These are phyloP conservation scores for Neonectria faginata DNA, from an alignment of 2,329 filamentous ascomycete species.

Conservation along the genomic window DNA sequence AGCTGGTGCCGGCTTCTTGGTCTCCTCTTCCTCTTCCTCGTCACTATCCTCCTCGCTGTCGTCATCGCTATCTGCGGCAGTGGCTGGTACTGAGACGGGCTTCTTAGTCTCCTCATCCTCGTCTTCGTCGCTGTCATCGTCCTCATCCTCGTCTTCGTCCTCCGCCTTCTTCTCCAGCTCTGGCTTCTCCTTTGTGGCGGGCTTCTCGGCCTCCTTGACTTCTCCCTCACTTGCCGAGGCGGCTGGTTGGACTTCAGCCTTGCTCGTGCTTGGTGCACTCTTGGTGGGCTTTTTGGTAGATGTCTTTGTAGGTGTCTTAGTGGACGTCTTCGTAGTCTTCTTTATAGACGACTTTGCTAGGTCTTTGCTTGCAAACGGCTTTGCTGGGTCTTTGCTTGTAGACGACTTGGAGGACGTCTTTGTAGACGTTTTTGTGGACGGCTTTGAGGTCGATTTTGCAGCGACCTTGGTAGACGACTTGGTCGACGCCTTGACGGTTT, in stretches of 20 bases:
- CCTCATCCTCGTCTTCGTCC: background rate
- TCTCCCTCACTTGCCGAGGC: background rate
- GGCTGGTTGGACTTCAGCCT: background rate
- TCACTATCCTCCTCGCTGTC: slow-evolving; percentile 22
- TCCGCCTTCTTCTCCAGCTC: background rate
- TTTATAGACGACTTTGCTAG: background rate
- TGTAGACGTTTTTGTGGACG: too few species aligned
- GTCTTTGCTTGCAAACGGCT: background rate
- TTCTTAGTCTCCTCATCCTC: background rate
- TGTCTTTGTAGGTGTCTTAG: background rate
- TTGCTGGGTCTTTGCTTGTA: background rate
- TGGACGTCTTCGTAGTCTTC: background rate
- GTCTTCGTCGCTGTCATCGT: background rate
- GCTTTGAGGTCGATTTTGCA: background rate
- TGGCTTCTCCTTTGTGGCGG: background rate
- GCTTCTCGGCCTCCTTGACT: background rate
- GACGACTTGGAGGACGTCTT: background rate
- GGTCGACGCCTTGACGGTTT: too few species aligned
- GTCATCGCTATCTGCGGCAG: slow-evolving; percentile 12
- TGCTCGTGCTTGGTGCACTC: background rate
- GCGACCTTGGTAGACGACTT: too few species aligned
- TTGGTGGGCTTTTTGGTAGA: background rate
- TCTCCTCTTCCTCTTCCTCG: slow-evolving; percentile 24
- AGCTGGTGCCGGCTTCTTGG: slow-evolving; percentile 24
- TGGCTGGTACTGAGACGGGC: background rate